Evolutionary conservation across 228 moss, liverwort and hornwort species (phyloP).

Genomic region (Sphagnum fallax): DNA sequence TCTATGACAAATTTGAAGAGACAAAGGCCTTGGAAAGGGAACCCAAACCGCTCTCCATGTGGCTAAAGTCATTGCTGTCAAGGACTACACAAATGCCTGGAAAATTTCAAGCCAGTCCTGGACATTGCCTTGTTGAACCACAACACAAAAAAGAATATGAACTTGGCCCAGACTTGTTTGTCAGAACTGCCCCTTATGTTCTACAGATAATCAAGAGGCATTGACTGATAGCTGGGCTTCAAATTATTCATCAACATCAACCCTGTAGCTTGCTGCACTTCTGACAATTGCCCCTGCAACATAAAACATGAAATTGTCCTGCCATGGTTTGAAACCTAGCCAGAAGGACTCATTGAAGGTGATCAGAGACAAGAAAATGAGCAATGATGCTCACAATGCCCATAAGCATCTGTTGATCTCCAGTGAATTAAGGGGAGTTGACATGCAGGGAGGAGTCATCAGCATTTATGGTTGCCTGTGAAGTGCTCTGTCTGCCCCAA

Average conservation of each 20-base stretch:
- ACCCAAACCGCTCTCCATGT: slow-evolving; percentile 95
- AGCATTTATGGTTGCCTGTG: too few species aligned
- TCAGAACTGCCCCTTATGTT: slow-evolving; percentile 92
- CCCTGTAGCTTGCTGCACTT: slow-evolving; percentile 96
- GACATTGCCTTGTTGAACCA: slow-evolving; percentile 87
- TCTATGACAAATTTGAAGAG: background rate
- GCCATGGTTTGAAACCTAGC: too few species aligned
- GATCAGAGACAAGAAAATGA: too few species aligned
- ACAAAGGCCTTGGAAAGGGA: slow-evolving; percentile 74
- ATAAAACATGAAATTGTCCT: too few species aligned
- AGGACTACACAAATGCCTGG: slow-evolving; percentile 83
- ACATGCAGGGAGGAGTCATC: too few species aligned
- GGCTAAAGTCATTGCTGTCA: slow-evolving; percentile 92
- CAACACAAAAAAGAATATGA: slow-evolving; percentile 85
- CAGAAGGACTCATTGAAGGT: too few species aligned
- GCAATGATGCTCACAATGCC: too few species aligned
- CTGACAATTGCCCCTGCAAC: slow-evolving; percentile 79
- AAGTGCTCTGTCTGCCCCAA: too few species aligned
- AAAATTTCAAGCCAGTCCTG: slow-evolving; percentile 95
- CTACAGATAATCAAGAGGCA: slow-evolving; percentile 71
- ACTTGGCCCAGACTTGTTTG: slow-evolving; percentile 88
- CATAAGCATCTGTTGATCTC: too few species aligned
- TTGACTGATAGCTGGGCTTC: slow-evolving; percentile 73
- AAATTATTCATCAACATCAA: slow-evolving; percentile 97
- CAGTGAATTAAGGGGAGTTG: too few species aligned